These are phyloP conservation scores for Hippophae tibetana DNA, from an alignment of 306 rosid species.

Conservation along the genomic window DNA sequence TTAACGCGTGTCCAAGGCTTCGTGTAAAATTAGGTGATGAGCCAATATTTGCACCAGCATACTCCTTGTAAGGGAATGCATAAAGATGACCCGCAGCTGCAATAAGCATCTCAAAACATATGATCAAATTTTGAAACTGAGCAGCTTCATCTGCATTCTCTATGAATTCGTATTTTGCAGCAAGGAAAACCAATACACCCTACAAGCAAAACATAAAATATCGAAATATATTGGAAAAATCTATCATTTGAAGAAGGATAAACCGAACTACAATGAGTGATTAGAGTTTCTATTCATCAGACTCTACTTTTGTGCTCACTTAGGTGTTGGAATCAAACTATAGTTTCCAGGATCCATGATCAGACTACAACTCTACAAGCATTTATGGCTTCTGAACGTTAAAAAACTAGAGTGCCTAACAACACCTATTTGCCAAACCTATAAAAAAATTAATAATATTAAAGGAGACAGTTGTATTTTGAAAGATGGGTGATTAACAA, in stretches of 20 bases:
- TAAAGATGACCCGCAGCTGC: constrained; percentile 94
- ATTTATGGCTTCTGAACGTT: no score
- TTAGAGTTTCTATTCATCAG: no score
- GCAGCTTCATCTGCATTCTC: constrained; percentile 88
- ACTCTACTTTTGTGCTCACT: no score
- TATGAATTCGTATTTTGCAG: constrained; percentile 79
- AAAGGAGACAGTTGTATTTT: no score
- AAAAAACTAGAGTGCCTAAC: no score
- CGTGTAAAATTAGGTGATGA: constrained; percentile 62
- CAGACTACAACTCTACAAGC: no score
- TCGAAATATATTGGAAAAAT: background rate
- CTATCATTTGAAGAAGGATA: background rate
- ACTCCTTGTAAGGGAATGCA: constrained; percentile 98
- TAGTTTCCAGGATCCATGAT: no score
- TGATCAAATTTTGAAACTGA: constrained; percentile 70
- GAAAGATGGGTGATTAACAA: no score
- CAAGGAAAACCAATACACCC: constrained; percentile 96
- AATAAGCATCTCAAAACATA: constrained; percentile 93
- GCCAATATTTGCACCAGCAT: constrained; percentile 96
- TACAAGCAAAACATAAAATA: constrained; percentile 21
- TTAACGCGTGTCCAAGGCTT: constrained; percentile 86
- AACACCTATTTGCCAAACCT: no score
- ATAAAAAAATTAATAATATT: no score
- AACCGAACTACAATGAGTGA: no score
- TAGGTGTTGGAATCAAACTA: no score